Evolutionary conservation across 768 basidiomycete genomes (phyloP).

Genomic region (Xerocomus spinulosus): DNA sequence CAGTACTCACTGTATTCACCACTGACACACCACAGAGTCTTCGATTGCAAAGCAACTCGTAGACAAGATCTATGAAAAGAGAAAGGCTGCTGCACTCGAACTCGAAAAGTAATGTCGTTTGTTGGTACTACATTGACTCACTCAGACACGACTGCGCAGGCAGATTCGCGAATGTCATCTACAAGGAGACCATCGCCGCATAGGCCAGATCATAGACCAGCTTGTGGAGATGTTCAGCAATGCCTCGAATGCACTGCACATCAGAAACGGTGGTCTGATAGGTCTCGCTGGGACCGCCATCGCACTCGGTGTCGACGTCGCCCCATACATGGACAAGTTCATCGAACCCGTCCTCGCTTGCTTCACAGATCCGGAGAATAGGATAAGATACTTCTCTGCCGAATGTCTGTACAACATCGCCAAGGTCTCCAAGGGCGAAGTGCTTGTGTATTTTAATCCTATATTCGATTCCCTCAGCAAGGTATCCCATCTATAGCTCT

Average conservation of each 20-base stretch:
- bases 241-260: slow-evolving; percentile 75
- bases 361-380: slow-evolving; percentile 90
- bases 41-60: slow-evolving; percentile 75
- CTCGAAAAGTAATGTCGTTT: slow-evolving; percentile 74
- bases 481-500: slow-evolving; percentile 41
- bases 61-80: slow-evolving; percentile 95
- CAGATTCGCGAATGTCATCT: slow-evolving; percentile 84
- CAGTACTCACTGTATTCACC: neutral
- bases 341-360: slow-evolving; percentile 84
- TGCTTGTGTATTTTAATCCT: slow-evolving; percentile 95
- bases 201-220: slow-evolving; percentile 87
- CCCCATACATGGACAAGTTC: slow-evolving; percentile 93
- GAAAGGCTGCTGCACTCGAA: slow-evolving; percentile 92
- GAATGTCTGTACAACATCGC: slow-evolving; percentile 98
- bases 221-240: slow-evolving; percentile 92
- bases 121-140: neutral
- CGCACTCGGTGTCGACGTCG: slow-evolving; percentile 87
- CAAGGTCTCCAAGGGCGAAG: slow-evolving; percentile 95
- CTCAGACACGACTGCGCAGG: slow-evolving; percentile 36
- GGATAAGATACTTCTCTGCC: slow-evolving; percentile 95
- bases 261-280: slow-evolving; percentile 92
- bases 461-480: slow-evolving; percentile 98
- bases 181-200: slow-evolving; percentile 75
- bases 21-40: slow-evolving; percentile 45
- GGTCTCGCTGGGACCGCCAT: slow-evolving; percentile 97